Percentiles rank a stretch among this genome's conserved stretches.
phyloP scores from a whole-genome alignment of 768 basidiomycete species.

The Lanmaoa pseudosensibilis region DNA sequence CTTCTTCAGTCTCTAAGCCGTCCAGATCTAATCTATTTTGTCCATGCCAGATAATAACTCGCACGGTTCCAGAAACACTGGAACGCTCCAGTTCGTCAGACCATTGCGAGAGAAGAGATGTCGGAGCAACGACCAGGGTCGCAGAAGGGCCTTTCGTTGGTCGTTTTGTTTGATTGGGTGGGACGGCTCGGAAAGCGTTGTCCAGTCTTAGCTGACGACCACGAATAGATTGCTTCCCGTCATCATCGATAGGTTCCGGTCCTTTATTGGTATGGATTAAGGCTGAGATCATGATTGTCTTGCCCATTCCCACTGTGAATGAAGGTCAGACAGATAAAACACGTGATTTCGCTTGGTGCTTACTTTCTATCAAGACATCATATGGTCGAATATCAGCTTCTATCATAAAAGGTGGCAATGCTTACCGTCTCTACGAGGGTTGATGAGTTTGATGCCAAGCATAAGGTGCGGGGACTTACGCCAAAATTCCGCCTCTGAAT shows the following conservation, averaged over 20 bases:
- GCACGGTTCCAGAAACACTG: conserved; percentile 65
- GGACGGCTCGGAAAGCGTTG: conserved; percentile 55
- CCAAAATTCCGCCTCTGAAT: conserved; percentile 86
- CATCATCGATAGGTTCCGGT: conserved; percentile 38
- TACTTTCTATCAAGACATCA: conserved; percentile 46
- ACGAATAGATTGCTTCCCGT: conserved; percentile 35
- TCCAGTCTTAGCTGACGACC: conserved; percentile 62
- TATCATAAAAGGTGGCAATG: not conserved
- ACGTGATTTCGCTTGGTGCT: conserved; percentile 20
- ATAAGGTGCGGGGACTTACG: conserved; percentile 49
- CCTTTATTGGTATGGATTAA: conserved; percentile 79
- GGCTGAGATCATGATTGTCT: conserved; percentile 91
- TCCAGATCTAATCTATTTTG: conserved; percentile 79
- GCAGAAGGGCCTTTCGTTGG: conserved; percentile 45
- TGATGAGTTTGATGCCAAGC: conserved; percentile 4
- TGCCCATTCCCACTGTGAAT: conserved; percentile 86
- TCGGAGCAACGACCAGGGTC: conserved; percentile 90
- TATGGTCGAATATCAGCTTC: conserved; percentile 8
- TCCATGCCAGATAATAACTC: conserved; percentile 83
- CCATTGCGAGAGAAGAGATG: conserved; percentile 92
- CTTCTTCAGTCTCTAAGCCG: conserved; percentile 54
- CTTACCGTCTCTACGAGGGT: conserved; percentile 37
- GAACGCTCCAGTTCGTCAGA: conserved; percentile 87
- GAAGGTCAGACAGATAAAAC: conserved; percentile 1
- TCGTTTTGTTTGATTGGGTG: conserved; percentile 32